A percentile compares a stretch with the other conserved stretches of the same genome.
These are phyloP conservation scores for Clarireedia hainanense DNA, from an alignment of 2,329 filamentous ascomycete species.

Conservation along the genomic window DNA sequence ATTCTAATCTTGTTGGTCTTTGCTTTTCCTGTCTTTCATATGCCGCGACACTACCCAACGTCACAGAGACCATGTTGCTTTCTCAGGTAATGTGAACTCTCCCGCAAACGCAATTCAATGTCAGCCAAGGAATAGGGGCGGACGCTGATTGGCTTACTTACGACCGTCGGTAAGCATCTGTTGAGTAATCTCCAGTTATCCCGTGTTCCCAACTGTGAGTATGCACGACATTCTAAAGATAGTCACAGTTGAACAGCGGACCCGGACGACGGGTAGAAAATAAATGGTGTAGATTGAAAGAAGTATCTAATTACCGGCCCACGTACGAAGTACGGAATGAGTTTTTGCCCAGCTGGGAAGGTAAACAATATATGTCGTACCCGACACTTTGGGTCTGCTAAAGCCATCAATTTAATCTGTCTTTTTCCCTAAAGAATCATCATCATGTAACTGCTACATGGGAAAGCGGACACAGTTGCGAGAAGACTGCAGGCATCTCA, in stretches of 20 bases:
- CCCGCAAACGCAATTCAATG: neutral
- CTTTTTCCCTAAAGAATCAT: no score
- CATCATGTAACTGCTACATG: no score
- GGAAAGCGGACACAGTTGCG: no score
- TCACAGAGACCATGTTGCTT: neutral
- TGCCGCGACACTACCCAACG: slow-evolving; percentile 2
- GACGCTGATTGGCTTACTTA: slow-evolving; percentile 1
- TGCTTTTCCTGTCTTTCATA: neutral
- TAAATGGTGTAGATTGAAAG: neutral
- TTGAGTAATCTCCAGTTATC: slow-evolving; percentile 1
- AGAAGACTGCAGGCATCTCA: no score
- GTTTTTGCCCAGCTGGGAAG: neutral
- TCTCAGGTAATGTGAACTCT: neutral
- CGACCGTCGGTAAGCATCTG: neutral
- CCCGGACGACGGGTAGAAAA: slow-evolving; percentile 4
- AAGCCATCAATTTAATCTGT: neutral
- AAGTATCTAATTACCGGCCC: slow-evolving; percentile 3
- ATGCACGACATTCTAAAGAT: neutral
- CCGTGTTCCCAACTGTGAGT: neutral
- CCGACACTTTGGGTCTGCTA: slow-evolving; percentile 6
- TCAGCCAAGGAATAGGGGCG: no score
- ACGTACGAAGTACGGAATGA: neutral
- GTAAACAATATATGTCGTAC: slow-evolving; percentile 3
- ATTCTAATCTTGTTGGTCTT: neutral
- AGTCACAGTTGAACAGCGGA: neutral